Evolutionary conservation across 2,329 filamentous ascomycete genomes (phyloP).

Genomic region (Penicillium crustosum): DNA sequence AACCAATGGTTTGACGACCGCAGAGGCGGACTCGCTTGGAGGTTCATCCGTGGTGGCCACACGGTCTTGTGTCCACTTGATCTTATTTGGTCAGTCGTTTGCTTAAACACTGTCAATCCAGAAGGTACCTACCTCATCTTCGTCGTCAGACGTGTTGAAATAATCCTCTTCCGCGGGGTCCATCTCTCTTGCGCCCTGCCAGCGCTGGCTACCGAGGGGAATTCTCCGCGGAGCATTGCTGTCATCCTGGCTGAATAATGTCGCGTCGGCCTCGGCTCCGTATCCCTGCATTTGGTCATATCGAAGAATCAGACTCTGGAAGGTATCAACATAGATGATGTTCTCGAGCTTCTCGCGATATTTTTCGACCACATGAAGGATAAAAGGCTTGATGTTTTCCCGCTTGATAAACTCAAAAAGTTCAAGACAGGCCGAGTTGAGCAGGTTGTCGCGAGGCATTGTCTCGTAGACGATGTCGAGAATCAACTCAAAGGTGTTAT

Average conservation of each 20-base stretch:
- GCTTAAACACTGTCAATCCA: background rate
- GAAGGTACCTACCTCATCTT: constrained; percentile 59
- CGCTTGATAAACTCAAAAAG: constrained; percentile 88
- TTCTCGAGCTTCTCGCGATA: constrained; percentile 74
- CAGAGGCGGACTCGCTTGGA: constrained; percentile 61
- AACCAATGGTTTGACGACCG: constrained; percentile 71
- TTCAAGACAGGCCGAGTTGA: constrained; percentile 91
- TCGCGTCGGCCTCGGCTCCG: constrained; percentile 61
- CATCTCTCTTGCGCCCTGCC: constrained; percentile 75
- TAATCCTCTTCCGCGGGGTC: constrained; percentile 89
- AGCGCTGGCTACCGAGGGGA: constrained; percentile 59
- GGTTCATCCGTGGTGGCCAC: constrained; percentile 31
- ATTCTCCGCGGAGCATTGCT: constrained; percentile 51
- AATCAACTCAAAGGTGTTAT: constrained; percentile 78
- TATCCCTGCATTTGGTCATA: constrained; percentile 78
- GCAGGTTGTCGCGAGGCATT: constrained; percentile 86
- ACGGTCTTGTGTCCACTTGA: constrained; percentile 39
- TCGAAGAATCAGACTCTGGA: constrained; percentile 69
- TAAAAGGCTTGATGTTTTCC: constrained; percentile 76
- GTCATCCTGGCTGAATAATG: constrained; percentile 70
- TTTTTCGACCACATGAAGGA: constrained; percentile 79
- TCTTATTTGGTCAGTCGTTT: constrained; percentile 6
- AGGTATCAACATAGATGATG: constrained; percentile 82
- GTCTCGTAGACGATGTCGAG: constrained; percentile 80
- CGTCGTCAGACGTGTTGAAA: constrained; percentile 85